Evolutionary conservation across 768 basidiomycete genomes (phyloP), one percentile per base, ranked within the genome.

Genomic region (Boletus vermiculosoides): DNA sequence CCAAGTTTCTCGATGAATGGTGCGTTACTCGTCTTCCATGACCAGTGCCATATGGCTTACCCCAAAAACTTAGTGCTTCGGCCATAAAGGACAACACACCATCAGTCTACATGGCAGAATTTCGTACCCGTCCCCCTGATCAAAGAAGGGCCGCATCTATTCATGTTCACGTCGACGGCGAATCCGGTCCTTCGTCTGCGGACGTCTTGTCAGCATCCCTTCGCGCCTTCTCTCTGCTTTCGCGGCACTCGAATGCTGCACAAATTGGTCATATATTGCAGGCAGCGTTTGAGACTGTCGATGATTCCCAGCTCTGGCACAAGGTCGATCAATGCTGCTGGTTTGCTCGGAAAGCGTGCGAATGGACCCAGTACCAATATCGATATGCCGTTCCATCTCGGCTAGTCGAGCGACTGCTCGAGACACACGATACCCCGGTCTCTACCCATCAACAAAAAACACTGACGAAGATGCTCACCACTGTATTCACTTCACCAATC

Each of bases 331-430:
- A 92, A 63, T 95, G 87, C 66, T 82, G 85, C 54, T 98, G 94
- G 94, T 78, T 92, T 55, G 83, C 87, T 13, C 82, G 85, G 56
- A 86, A 83, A 65, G 79, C 83, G 6, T 85, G 85, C n/a, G 87
- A 92, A 64, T 95, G 92, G 90, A 83, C 90, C 6, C 92, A 90
- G 66, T 92, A 95, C 61, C 95, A 95, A 68, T 95, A 95, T 71
- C 88, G 95, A 25, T 96, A 91, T 65, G 88, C 88, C 25, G 83
- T 97, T 8, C 92, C 94, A 3, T 90, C 92, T 1, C 83, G 86
- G 67, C 76, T 96, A 4, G 85, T 96, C 13, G 93, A 95, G 65
- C 80, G 82, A 25, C 80, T 97, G 5, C 77, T 85, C 22, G 79
- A 83, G 58, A 80, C 79, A 45, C 86, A 83, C 64, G 88, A 90